Conservation (phyloP, 1,284 basidiomycete genomes). For the Chalciporus sp. region DNA sequence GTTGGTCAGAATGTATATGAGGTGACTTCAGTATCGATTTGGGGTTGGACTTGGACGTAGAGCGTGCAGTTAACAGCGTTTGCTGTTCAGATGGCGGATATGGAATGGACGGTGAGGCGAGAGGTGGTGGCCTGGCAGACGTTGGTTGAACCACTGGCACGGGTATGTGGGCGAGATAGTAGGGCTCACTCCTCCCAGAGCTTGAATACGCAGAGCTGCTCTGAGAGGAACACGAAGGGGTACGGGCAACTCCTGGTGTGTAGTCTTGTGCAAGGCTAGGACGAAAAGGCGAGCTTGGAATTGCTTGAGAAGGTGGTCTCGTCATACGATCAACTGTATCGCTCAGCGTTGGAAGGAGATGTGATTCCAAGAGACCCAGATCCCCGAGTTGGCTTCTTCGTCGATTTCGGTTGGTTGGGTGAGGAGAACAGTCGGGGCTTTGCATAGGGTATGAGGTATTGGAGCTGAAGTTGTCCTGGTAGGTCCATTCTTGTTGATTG, state of each 20-base stretch:
- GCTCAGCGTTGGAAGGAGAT: constrained; percentile 64
- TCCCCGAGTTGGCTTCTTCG: constrained; percentile 51
- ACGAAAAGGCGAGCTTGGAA: constrained; percentile 9
- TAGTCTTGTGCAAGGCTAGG: not conserved
- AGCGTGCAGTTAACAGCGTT: constrained; percentile 4
- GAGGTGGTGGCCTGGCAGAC: constrained; percentile 7
- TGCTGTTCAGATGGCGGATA: constrained; percentile 4
- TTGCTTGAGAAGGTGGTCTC: constrained; percentile 41
- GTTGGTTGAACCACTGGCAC: not conserved
- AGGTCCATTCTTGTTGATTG: constrained; percentile 1
- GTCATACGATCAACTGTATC: constrained; percentile 77
- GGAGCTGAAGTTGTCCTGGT: constrained; percentile 15
- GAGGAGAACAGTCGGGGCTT: constrained; percentile 17
- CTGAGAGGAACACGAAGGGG: constrained; percentile 25
- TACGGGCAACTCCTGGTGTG: constrained; percentile 16
- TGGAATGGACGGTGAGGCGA: constrained; percentile 10
- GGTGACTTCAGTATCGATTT: constrained; percentile 31
- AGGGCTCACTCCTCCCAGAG: constrained; percentile 7
- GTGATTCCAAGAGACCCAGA: constrained; percentile 59
- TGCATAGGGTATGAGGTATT: constrained; percentile 17
- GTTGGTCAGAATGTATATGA: constrained; percentile 20
- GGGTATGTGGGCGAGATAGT: not conserved
- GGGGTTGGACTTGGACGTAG: constrained; percentile 23
- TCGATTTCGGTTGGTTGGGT: constrained; percentile 25
- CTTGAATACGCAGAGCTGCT: constrained; percentile 11